Conservation (phyloP, 148 eudicot genomes). For the Rhododendron henanense region DNA sequence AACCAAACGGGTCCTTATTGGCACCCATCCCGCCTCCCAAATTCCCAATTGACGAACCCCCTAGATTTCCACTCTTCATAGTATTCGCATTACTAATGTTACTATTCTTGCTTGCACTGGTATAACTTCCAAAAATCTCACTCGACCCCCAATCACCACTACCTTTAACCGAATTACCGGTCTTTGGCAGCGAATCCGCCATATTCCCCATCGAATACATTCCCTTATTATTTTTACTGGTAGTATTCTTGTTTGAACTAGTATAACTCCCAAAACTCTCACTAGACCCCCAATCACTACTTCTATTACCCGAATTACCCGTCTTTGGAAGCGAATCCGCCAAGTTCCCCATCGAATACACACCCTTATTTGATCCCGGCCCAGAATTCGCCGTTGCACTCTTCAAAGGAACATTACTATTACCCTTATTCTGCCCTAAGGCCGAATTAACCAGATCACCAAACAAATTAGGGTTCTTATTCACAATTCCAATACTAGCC, state of each 20-base stretch:
- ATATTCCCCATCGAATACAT: constrained; percentile 63
- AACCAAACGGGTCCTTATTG: constrained; percentile 71
- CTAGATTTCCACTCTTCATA: constrained; percentile 33
- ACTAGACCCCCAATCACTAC: constrained; percentile 27
- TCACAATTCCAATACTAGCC: constrained; percentile 52
- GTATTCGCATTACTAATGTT: constrained; percentile 20
- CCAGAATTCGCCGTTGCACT: constrained; percentile 25
- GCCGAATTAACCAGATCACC: constrained; percentile 73
- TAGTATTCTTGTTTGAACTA: constrained; percentile 14
- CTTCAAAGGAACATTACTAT: constrained; percentile 67
- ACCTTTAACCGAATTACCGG: not conserved
- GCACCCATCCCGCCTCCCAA: constrained; percentile 37
- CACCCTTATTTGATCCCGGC: constrained; percentile 9
- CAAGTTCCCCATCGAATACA: constrained; percentile 61
- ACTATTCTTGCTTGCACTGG: constrained; percentile 15
- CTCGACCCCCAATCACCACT: constrained; percentile 30
- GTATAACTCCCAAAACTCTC: constrained; percentile 27
- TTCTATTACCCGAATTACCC: not conserved
- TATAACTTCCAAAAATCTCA: constrained; percentile 25
- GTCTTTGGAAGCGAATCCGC: constrained; percentile 59
- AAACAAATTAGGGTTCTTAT: constrained; percentile 81
- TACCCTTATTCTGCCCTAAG: constrained; percentile 46
- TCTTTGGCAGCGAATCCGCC: constrained; percentile 61
- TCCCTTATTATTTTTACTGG: constrained; percentile 11
- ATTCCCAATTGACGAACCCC: constrained; percentile 38